Conservation (phyloP, 2,329 filamentous ascomycete species). For the Aspergillus calidoustus region DNA sequence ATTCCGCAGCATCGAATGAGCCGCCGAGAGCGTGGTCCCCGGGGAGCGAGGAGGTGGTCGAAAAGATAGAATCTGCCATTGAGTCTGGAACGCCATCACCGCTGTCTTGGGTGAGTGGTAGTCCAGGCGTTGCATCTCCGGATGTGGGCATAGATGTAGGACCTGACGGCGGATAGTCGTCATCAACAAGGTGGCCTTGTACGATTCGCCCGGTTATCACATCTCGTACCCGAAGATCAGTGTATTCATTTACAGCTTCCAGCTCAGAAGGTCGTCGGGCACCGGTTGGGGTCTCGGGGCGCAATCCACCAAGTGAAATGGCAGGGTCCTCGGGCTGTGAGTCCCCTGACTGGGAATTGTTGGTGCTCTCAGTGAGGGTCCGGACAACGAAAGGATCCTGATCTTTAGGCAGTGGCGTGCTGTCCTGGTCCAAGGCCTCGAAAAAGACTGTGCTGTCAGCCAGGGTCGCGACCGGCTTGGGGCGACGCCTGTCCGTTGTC, state of each 20-base stretch:
- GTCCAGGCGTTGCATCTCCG: slow-evolving; percentile 56
- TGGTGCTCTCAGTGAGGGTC: slow-evolving; percentile 26
- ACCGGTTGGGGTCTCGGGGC: slow-evolving; percentile 42
- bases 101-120: slow-evolving; percentile 53
- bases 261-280: slow-evolving; percentile 50
- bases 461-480: slow-evolving; percentile 62
- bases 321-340: slow-evolving; percentile 22
- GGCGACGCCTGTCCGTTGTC: slow-evolving; percentile 61
- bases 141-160: slow-evolving; percentile 66
- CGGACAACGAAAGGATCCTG: slow-evolving; percentile 35
- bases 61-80: slow-evolving; percentile 83
- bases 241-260: slow-evolving; percentile 61
- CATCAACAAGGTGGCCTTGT: slow-evolving; percentile 93
- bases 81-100: slow-evolving; percentile 69
- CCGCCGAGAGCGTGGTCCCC: slow-evolving; percentile 77
- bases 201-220: slow-evolving; percentile 90
- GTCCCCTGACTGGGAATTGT: slow-evolving; percentile 24
- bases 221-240: slow-evolving; percentile 81
- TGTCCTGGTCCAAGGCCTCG: slow-evolving; percentile 60
- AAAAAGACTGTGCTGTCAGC: slow-evolving; percentile 78
- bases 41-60: slow-evolving; percentile 75
- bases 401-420: slow-evolving; percentile 30
- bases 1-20: slow-evolving; percentile 80
- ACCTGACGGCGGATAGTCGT: slow-evolving; percentile 82
- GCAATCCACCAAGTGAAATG: slow-evolving; percentile 34